Conservation (phyloP, 2,329 filamentous ascomycete genomes). For the Arthrobotrys sphaeroides region DNA sequence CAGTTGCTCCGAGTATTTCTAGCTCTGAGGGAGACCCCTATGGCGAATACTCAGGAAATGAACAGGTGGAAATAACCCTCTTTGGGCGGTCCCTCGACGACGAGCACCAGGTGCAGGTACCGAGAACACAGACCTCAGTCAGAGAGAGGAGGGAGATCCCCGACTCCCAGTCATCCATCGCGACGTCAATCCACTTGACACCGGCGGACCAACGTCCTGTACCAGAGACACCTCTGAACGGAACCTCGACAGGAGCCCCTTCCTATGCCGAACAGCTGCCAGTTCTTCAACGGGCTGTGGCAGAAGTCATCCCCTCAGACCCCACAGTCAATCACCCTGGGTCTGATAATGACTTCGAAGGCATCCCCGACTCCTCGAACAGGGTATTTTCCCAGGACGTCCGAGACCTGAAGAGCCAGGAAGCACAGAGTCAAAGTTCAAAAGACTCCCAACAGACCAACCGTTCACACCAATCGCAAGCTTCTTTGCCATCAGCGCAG, state of each 20-base stretch:
- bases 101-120: constrained; percentile 27
- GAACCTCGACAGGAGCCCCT: not conserved
- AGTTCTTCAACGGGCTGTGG: not conserved
- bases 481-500: constrained; percentile 41
- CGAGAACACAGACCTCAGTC: constrained; percentile 11
- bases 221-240: constrained; percentile 38
- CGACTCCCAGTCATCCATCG: constrained; percentile 41
- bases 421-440: constrained; percentile 34
- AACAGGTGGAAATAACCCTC: not conserved
- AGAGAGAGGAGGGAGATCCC: constrained; percentile 30
- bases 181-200: constrained; percentile 3
- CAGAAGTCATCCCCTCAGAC: not conserved
- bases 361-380: constrained; percentile 44
- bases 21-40: not conserved
- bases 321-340: not conserved
- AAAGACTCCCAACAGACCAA: constrained; percentile 26
- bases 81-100: not conserved
- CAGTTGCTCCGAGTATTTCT: not conserved
- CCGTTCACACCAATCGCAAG: constrained; percentile 14
- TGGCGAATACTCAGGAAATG: not conserved
- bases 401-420: constrained; percentile 25
- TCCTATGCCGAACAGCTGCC: not conserved
- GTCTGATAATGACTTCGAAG: not conserved
- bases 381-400: constrained; percentile 44
- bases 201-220: constrained; percentile 9